Evolutionary conservation across 768 basidiomycete species (phyloP), one percentile per base, ranked within the genome.

Genomic region (Sporobolomyces roseus): DNA sequence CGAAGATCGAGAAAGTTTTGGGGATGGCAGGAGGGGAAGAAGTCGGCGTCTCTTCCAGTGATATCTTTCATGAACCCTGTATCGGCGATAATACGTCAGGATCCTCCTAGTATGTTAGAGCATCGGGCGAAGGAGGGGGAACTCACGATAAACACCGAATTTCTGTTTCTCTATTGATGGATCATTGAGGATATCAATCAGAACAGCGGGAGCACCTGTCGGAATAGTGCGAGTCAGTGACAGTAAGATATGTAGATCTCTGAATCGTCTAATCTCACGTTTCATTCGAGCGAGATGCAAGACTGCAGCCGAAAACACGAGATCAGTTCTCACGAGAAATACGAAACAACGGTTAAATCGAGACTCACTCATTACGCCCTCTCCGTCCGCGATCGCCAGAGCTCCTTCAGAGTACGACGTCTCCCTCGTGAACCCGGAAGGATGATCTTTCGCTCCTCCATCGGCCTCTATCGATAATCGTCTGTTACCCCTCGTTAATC

Each of bases 241-340:
- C 10, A 23, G 21, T 41, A 30, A 4, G 19, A 29, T 33, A 30
- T 35, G 7, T 14, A 9, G 52, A 53, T 12, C 14, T 46, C 10
- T 7, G 45, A 23, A 46, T 9, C 9, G 8, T 52, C 7, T 25
- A 5, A 36, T 35, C 56, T 16, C 25, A 58, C 56, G 56, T 21
- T 58, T 58, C 56, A 58, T 58, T 2, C 10, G 56, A 5, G 56
- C 56, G 27, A 58, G 41, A 58, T 58, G 38, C 25, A 58, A 19
- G 56, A 58, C 56, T 58, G 45, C 6, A 46, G 45, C 21, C 10
- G 10, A 41, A 41, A 41, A 41, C 38, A 17, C 9, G 9, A 13
- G 21, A 46, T 46, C 13, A 46, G 45, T 46, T 46, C 21, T 10
- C 21, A 14, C 21, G 6, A 6, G n/a, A n/a, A n/a, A n/a, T n/a